phyloP scores from a whole-genome alignment of 2,329 filamentous ascomycete genomes.

The Pleoardoris graminearum region DNA sequence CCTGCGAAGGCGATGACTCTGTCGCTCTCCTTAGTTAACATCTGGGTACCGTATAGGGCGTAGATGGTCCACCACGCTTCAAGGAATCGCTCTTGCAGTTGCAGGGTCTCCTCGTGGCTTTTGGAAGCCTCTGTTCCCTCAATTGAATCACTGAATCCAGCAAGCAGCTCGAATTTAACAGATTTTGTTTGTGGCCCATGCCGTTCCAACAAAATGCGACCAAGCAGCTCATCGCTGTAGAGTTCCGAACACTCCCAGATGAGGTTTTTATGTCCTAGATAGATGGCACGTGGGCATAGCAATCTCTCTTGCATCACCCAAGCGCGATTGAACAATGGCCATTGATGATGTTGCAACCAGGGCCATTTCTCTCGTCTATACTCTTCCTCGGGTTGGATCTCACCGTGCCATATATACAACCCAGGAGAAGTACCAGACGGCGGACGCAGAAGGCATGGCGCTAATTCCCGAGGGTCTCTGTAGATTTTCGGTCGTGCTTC shows the following conservation, averaged over 20 bases:
- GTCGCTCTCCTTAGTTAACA: neutral
- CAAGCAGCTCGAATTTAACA: no score
- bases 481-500: neutral
- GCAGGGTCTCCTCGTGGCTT: no score
- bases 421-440: neutral
- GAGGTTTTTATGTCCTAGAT: neutral
- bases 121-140: no score
- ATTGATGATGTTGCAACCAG: neutral
- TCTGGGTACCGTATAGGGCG: neutral
- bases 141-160: no score
- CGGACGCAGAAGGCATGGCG: neutral
- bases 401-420: no score
- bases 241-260: conserved; percentile 1
- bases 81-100: no score
- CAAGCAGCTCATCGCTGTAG: no score
- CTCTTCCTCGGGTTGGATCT: no score
- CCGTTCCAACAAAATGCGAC: no score
- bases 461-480: neutral
- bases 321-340: neutral
- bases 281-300: neutral
- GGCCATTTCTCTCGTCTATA: no score
- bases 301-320: conserved; percentile 5
- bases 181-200: no score
- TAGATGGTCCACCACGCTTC: no score
- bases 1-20: neutral